Conservation (phyloP, 768 basidiomycete genomes). For the Tylopilus subfusipes region DNA sequence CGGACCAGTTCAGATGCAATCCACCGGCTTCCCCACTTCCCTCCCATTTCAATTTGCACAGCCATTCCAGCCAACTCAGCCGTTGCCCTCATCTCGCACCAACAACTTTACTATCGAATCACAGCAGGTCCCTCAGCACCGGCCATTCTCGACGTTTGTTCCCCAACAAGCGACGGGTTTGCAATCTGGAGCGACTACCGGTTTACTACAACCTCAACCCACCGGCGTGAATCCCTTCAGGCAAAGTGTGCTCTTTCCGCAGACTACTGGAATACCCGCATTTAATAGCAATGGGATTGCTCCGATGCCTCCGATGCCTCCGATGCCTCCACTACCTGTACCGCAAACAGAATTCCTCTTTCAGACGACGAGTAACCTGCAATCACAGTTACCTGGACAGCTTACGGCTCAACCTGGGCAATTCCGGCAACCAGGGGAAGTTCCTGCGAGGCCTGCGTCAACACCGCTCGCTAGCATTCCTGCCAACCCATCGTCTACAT, state of each 20-base stretch:
- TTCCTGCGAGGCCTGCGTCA: constrained; percentile 64
- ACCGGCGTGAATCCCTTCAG: constrained; percentile 82
- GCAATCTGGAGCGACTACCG: constrained; percentile 37
- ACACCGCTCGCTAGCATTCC: constrained; percentile 57
- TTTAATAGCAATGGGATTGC: constrained; percentile 33
- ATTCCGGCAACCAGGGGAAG: constrained; percentile 13
- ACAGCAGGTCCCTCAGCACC: constrained; percentile 41
- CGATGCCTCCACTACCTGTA: background rate
- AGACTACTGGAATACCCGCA: constrained; percentile 55
- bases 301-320: constrained; percentile 13
- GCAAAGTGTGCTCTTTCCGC: constrained; percentile 68
- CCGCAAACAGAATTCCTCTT: constrained; percentile 12
- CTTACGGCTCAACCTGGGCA: constrained; percentile 6
- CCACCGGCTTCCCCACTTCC: constrained; percentile 52
- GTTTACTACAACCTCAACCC: constrained; percentile 49
- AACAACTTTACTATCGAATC: constrained; percentile 34
- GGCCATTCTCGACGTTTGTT: constrained; percentile 53
- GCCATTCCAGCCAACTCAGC: constrained; percentile 15
- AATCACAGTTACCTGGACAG: constrained; percentile 14
- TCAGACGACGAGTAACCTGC: constrained; percentile 8
- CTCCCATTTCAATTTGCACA: constrained; percentile 38
- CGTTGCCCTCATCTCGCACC: constrained; percentile 8
- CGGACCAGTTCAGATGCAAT: constrained; percentile 47
- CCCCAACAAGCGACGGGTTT: constrained; percentile 52
- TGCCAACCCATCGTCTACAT: constrained; percentile 23